A percentile compares a stretch with the other conserved stretches of the same genome.
Conservation (phyloP, 768 basidiomycete species). For the Mycena venus region DNA sequence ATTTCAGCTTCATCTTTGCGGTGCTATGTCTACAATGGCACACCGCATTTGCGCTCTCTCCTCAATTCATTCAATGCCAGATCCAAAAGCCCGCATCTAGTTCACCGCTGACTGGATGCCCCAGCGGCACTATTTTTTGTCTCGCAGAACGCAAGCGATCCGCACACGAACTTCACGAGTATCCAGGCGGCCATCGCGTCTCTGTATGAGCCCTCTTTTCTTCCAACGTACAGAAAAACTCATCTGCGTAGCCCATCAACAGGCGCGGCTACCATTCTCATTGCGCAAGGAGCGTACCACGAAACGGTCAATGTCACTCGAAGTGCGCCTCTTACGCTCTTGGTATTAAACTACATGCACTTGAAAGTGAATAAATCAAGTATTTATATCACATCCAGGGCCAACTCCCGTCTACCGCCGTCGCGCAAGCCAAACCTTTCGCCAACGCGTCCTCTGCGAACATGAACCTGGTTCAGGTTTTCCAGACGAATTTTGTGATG, state of each 20-base stretch:
- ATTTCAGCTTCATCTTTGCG: not conserved
- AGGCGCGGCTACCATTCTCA: slow-evolving; percentile 61
- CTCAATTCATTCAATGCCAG: slow-evolving; percentile 64
- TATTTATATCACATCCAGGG: slow-evolving; percentile 49
- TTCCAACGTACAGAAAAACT: not conserved
- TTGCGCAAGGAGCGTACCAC: slow-evolving; percentile 71
- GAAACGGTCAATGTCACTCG: slow-evolving; percentile 72
- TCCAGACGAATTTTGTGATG: slow-evolving; percentile 59
- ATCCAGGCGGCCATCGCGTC: slow-evolving; percentile 71
- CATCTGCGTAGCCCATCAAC: slow-evolving; percentile 51
- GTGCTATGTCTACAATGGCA: not conserved
- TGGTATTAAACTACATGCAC: slow-evolving; percentile 52
- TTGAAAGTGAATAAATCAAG: not conserved
- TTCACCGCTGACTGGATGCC: slow-evolving; percentile 67
- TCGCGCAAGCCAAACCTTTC: slow-evolving; percentile 50
- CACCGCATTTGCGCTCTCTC: slow-evolving; percentile 54
- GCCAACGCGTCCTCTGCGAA: slow-evolving; percentile 60
- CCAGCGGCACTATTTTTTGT: slow-evolving; percentile 72
- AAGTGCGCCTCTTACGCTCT: slow-evolving; percentile 64
- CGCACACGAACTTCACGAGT: slow-evolving; percentile 57
- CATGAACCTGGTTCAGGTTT: slow-evolving; percentile 69
- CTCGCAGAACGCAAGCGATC: slow-evolving; percentile 58
- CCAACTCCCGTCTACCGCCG: slow-evolving; percentile 57
- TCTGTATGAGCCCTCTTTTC: slow-evolving; percentile 55
- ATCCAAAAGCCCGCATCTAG: slow-evolving; percentile 55